These are phyloP conservation scores for Backusella mclennaniae DNA, from an alignment of 192 early-diverging fungal species.

Conservation along the genomic window DNA sequence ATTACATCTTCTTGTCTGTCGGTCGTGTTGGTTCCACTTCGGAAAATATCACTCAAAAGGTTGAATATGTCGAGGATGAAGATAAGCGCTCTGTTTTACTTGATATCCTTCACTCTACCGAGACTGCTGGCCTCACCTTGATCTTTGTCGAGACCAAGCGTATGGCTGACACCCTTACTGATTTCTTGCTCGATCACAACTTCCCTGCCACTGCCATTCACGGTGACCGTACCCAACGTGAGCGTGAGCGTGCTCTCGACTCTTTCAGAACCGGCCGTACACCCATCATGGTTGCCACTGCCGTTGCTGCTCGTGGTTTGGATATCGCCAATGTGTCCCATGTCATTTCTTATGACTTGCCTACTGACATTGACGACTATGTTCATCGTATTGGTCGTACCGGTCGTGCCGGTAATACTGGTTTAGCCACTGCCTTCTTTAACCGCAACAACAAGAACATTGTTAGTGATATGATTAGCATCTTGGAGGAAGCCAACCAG, in stretches of 20 bases:
- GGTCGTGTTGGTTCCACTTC: constrained; percentile 96
- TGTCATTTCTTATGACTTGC: constrained; percentile 86
- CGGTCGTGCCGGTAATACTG: constrained; percentile 95
- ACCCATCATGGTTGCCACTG: constrained; percentile 85
- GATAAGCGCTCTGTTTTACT: constrained; percentile 92
- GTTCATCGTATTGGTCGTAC: constrained; percentile 89
- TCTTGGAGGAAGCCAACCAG: constrained; percentile 94
- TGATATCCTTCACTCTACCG: constrained; percentile 71
- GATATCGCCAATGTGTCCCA: constrained; percentile 88
- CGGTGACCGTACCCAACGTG: constrained; percentile 64
- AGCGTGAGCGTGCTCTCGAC: constrained; percentile 66
- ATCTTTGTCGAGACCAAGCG: constrained; percentile 99
- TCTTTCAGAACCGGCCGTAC: constrained; percentile 58
- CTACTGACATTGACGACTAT: constrained; percentile 81
- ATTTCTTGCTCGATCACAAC: constrained; percentile 73
- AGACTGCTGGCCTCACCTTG: constrained; percentile 73
- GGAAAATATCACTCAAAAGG: constrained; percentile 93
- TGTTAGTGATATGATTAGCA: constrained; percentile 79
- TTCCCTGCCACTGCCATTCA: constrained; percentile 80
- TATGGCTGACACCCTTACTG: constrained; percentile 88
- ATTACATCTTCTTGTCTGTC: constrained; percentile 87
- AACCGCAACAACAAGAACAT: constrained; percentile 86
- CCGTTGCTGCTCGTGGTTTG: constrained; percentile 85
- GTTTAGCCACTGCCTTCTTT: constrained; percentile 94
- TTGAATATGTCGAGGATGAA: constrained; percentile 92